Evolutionary conservation across 768 basidiomycete species (phyloP), one percentile per base, ranked within the genome.

Genomic region (Gymnopilus dilepis): DNA sequence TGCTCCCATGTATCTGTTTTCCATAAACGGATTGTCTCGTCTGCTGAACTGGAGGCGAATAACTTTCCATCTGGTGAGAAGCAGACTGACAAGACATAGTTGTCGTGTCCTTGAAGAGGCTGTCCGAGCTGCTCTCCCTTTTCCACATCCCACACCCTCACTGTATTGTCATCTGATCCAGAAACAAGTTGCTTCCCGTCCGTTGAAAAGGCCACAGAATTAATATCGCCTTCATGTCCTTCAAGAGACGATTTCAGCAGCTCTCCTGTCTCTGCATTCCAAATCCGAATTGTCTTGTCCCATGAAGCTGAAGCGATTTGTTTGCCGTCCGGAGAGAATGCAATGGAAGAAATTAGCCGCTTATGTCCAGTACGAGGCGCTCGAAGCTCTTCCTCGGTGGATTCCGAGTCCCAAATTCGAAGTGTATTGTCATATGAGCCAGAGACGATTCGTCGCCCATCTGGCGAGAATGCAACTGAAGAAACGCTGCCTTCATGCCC

Each of bases 101-200:
- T 19, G 7, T 21, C 5, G 19, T 42, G 41, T 8, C 34, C 34
- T 8, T 2, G 2, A 2, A 37, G 8, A n/a, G 17, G 26, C 19
- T 42, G 11, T 13, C 58, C 56, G 1, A 61, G 21, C 7, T 4
- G 43, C 22, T 31, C 22, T 9, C 59, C 59, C 5, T 48, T 61
- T 34, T 9, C 17, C n/a, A 37, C 43, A 42, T 67, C 52, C 65
- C 65, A 66, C 2, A 67, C 51, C 33, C 54, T 48, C 17, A 69
- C 40, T 9, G 54, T 58, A 7, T 28, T 22, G 24, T 51, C 52
- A 17, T 2, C 19, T 3, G 61, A 61, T 11, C 45, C 59, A 7
- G 63, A 65, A 22, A 61, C 58, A 8, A 68, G 41, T 2, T 28
- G 52, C 24, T 34, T 31, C 31, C 67, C 63, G 38, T 64, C 47